phyloP scores from a whole-genome alignment of 192 early-diverging fungal genomes.

The Funneliformis geosporum region DNA sequence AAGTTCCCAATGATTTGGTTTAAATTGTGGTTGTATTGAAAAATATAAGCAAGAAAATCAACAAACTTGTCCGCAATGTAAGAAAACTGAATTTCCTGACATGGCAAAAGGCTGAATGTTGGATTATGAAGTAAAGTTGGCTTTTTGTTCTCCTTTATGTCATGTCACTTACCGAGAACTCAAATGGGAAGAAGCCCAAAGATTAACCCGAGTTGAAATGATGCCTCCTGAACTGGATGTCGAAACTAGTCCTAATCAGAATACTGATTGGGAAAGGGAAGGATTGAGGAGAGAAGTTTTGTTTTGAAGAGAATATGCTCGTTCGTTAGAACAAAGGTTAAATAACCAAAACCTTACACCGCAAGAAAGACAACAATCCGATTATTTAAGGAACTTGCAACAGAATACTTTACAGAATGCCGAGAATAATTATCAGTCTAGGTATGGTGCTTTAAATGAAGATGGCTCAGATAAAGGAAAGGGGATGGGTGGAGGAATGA shows the following conservation, averaged over 20 bases:
- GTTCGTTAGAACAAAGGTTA: too few relatives aligned
- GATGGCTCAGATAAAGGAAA: too few relatives aligned
- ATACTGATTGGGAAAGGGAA: too few relatives aligned
- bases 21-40: neutral
- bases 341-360: neutral
- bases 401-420: neutral
- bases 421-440: neutral
- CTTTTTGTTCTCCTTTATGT: slow-evolving; percentile 10
- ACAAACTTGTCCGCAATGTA: neutral
- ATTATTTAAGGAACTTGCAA: neutral
- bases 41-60: neutral
- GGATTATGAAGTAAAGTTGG: neutral
- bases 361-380: neutral
- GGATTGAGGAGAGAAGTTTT: too few relatives aligned
- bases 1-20: neutral
- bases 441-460: neutral
- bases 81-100: neutral
- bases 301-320: too few relatives aligned
- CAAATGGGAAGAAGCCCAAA: neutral
- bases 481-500: too few relatives aligned
- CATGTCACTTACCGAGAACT: slow-evolving; percentile 1
- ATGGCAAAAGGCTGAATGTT: neutral
- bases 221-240: too few relatives aligned
- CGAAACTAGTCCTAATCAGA: too few relatives aligned
- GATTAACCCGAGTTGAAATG: too few relatives aligned